These are phyloP conservation scores for Silene coronaria DNA, from an alignment of 179 eudicot species.

Conservation along the genomic window DNA sequence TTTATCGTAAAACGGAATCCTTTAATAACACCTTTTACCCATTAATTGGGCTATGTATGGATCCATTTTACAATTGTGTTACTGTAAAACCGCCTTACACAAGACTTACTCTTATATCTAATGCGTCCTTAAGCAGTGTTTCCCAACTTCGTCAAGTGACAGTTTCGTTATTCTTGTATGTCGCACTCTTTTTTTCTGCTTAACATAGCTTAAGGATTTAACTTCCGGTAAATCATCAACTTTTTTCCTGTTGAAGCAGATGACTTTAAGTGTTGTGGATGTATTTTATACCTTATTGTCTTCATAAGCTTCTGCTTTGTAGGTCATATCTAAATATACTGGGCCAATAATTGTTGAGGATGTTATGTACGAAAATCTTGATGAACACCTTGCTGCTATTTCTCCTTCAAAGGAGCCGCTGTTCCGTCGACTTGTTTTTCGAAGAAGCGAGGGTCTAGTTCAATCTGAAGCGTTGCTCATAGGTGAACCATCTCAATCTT, in stretches of 20 bases:
- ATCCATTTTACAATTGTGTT: too few species aligned
- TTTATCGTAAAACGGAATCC: too few species aligned
- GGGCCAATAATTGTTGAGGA: conserved; percentile 82
- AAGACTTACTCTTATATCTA: too few species aligned
- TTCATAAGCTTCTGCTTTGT: conserved; percentile 21
- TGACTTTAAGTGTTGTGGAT: neutral
- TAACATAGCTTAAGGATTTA: neutral
- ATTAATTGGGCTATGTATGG: too few species aligned
- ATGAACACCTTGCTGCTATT: conserved; percentile 38
- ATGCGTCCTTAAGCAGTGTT: too few species aligned
- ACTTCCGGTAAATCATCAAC: neutral
- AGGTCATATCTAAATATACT: conserved; percentile 73
- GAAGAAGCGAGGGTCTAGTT: conserved; percentile 71
- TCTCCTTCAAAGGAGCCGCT: conserved; percentile 45
- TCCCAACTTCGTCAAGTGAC: neutral
- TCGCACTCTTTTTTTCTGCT: neutral
- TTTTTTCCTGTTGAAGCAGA: neutral
- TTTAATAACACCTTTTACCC: too few species aligned
- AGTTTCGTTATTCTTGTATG: neutral
- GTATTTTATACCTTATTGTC: neutral
- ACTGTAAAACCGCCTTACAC: too few species aligned
- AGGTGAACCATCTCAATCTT: conserved; percentile 26
- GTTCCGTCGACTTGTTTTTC: conserved; percentile 79
- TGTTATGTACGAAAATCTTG: conserved; percentile 68
- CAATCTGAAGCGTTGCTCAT: conserved; percentile 87